phyloP scores from a whole-genome alignment of 371 early-diverging fungal genomes.

The Mucor irregularis region DNA sequence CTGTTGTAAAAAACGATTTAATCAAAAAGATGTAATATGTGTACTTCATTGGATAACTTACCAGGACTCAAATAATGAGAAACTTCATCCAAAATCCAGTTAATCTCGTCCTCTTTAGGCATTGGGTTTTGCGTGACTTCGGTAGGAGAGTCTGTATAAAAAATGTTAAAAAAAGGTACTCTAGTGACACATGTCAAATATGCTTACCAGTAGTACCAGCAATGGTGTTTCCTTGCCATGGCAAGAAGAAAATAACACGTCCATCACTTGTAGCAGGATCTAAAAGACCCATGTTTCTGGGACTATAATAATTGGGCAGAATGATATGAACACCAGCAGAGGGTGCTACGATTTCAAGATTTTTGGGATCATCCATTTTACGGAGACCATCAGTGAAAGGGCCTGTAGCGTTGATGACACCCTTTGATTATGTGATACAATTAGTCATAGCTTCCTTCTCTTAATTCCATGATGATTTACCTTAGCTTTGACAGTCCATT shows the following conservation, averaged over 20 bases:
- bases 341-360: constrained; percentile 89
- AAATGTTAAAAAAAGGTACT: not conserved
- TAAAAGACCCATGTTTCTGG: constrained; percentile 95
- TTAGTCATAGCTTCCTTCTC: not conserved
- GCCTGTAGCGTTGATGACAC: constrained; percentile 84
- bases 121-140: constrained; percentile 78
- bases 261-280: constrained; percentile 98
- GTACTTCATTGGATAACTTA: constrained; percentile 13
- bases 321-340: constrained; percentile 97
- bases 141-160: constrained; percentile 80
- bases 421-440: constrained; percentile 33
- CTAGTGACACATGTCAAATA: not conserved
- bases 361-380: constrained; percentile 81
- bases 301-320: constrained; percentile 92
- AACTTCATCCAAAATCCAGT: constrained; percentile 96
- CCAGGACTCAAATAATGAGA: constrained; percentile 83
- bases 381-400: constrained; percentile 84
- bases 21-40: not conserved
- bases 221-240: constrained; percentile 97
- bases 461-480: constrained; percentile 21
- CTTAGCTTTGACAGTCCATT: constrained; percentile 88
- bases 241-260: constrained; percentile 98
- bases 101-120: constrained; percentile 93
- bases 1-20: constrained; percentile 16
- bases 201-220: constrained; percentile 92